phyloP scores from a whole-genome alignment of 768 basidiomycete genomes.

The Mycena indigotica region DNA sequence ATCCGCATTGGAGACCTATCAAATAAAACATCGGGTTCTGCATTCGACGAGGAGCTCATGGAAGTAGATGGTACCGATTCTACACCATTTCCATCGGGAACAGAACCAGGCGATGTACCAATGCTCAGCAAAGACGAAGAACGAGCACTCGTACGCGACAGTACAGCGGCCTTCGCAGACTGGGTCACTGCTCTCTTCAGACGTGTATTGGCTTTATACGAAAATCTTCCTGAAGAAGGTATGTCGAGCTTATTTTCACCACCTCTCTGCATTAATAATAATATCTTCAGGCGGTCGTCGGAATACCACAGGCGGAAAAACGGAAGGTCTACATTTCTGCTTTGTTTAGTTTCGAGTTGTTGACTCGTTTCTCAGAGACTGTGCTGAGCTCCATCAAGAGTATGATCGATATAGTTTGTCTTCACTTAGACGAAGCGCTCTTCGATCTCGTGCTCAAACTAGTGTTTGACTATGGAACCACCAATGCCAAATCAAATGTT shows the following conservation, averaged over 20 bases:
- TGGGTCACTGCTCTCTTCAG: slow-evolving; percentile 82
- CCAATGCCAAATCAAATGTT: slow-evolving; percentile 88
- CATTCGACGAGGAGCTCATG: slow-evolving; percentile 56
- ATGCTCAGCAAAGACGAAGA: slow-evolving; percentile 65
- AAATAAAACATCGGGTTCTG: slow-evolving; percentile 56
- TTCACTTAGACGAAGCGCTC: slow-evolving; percentile 75
- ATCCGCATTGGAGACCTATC: slow-evolving; percentile 80
- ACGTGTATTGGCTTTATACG: slow-evolving; percentile 78
- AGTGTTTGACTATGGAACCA: slow-evolving; percentile 84
- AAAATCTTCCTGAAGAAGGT: slow-evolving; percentile 91
- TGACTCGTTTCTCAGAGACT: slow-evolving; percentile 39
- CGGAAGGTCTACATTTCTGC: slow-evolving; percentile 40
- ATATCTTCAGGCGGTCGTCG: slow-evolving; percentile 59
- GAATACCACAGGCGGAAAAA: slow-evolving; percentile 84
- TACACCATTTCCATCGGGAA: slow-evolving; percentile 55
- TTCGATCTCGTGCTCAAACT: slow-evolving; percentile 87
- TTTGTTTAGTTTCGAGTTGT: background rate
- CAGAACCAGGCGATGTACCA: slow-evolving; percentile 43
- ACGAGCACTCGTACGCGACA: slow-evolving; percentile 71
- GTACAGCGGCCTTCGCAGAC: slow-evolving; percentile 78
- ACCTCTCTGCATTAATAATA: background rate
- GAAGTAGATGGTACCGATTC: slow-evolving; percentile 46
- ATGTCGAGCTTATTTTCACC: background rate
- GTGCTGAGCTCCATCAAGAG: slow-evolving; percentile 79
- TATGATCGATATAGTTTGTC: slow-evolving; percentile 79